Evolutionary conservation across 2,329 filamentous ascomycete genomes (phyloP), one percentile per base, ranked within the genome.

Genomic region (Botrytis pseudocinerea): DNA sequence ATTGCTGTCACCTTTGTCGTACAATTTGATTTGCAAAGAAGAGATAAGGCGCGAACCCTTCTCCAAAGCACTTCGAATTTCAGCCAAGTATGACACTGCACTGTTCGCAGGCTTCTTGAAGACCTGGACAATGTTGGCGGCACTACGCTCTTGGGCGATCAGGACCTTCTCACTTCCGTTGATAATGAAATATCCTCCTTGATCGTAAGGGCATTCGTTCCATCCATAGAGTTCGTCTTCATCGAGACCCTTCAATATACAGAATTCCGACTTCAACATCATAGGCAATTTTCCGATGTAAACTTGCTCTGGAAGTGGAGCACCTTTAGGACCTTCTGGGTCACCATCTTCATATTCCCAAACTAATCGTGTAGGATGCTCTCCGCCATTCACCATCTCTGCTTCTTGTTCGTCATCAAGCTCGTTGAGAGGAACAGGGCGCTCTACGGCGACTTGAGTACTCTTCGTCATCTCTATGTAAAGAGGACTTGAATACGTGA

Each of bases 131-230:
- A 98, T 99, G 81, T 99, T 99, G 80, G 95, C 96, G 59, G 96
- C 96, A 81, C 95, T 98, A 75, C 96, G 92, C 83, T 99, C 96
- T 82, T 99, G 96, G 1, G 96, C 96, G 79, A 99, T 99, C 78
- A 99, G 85, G 35, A 99, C 96, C 87, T 99, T 99, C 82, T 99
- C 96, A 83, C 93, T 97, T 61, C 96, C 96, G 84, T 99, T 99
- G 87, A 99, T 99, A 79, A 99, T 94, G 81, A 99, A 99, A 83
- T 99, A 99, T 77, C 96, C 96, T 78, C 96, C 96, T 81, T 98
- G 96, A 80, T 99, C 96, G 82, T 98, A 99, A 0, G 96, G 96
- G 78, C 96, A 99, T 83, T 99, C 96, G 81, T 97, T 97, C 82
- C 97, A 91, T 64, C 93, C 87, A 82, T 97, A 98, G 2, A 99